A percentile compares a stretch with the other conserved stretches of the same genome.
These are phyloP conservation scores for Plenodomus biglobosus DNA, from an alignment of 2,329 filamentous ascomycete species.

Conservation along the genomic window DNA sequence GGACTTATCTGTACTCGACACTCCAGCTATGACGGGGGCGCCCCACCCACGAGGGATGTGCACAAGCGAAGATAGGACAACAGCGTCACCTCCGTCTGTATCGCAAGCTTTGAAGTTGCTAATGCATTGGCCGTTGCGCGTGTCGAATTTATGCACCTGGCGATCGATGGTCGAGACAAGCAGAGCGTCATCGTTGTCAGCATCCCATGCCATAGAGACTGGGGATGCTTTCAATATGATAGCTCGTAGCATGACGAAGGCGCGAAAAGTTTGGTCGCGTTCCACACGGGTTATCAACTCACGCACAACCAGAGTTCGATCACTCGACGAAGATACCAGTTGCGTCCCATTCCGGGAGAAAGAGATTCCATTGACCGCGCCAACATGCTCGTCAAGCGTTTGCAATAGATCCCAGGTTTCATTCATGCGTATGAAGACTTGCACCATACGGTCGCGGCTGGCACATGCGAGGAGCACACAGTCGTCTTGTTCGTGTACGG, in stretches of 20 bases:
- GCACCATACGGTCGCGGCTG: slow-evolving; percentile 80
- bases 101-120: slow-evolving; percentile 82
- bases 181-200: slow-evolving; percentile 60
- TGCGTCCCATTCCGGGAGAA: slow-evolving; percentile 71
- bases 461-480: slow-evolving; percentile 75
- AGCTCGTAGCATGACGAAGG: slow-evolving; percentile 74
- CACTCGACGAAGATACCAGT: slow-evolving; percentile 78
- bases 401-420: slow-evolving; percentile 76
- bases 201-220: slow-evolving; percentile 74
- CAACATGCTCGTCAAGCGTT: slow-evolving; percentile 88
- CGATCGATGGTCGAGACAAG: slow-evolving; percentile 65
- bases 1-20: slow-evolving; percentile 94
- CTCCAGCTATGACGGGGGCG: slow-evolving; percentile 73
- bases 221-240: slow-evolving; percentile 86
- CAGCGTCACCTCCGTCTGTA: slow-evolving; percentile 75
- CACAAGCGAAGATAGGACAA: slow-evolving; percentile 77
- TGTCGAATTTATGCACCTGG: slow-evolving; percentile 60
- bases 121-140: slow-evolving; percentile 68
- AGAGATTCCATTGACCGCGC: slow-evolving; percentile 76
- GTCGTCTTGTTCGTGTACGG: slow-evolving; percentile 66
- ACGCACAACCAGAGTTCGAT: slow-evolving; percentile 82
- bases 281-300: slow-evolving; percentile 73
- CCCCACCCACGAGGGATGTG: slow-evolving; percentile 59
- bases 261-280: slow-evolving; percentile 60
- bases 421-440: slow-evolving; percentile 70